phyloP scores from a whole-genome alignment of 2,329 filamentous ascomycete genomes.

The Monosporascus sp. region DNA sequence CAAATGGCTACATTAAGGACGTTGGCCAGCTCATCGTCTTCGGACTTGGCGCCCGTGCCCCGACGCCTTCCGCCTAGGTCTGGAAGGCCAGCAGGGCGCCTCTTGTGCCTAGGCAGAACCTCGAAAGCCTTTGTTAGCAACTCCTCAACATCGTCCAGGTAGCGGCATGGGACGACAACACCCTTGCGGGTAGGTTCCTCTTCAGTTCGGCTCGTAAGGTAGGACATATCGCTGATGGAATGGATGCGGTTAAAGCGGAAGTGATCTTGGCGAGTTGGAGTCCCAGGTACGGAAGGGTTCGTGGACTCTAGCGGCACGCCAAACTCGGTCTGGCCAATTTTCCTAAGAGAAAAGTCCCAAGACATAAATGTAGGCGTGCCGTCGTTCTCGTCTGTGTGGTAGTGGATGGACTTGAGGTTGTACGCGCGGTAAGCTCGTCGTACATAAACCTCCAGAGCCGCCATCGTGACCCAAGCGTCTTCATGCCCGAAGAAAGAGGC shows the following conservation, averaged over 20 bases:
- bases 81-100: conserved; percentile 54
- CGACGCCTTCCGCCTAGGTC: conserved; percentile 72
- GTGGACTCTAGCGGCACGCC: conserved; percentile 75
- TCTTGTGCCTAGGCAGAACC: conserved; percentile 66
- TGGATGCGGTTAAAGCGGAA: conserved; percentile 73
- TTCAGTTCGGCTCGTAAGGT: conserved; percentile 67
- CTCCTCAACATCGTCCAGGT: conserved; percentile 92
- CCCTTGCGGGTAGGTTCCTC: conserved; percentile 82
- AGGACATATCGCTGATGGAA: conserved; percentile 96
- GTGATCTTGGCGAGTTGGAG: conserved; percentile 51
- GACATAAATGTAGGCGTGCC: conserved; percentile 67
- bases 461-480: conserved; percentile 90
- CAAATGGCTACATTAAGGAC: conserved; percentile 90
- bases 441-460: conserved; percentile 92
- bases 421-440: conserved; percentile 97
- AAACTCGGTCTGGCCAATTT: conserved; percentile 87
- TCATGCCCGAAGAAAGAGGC: conserved; percentile 92
- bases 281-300: conserved; percentile 79
- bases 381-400: conserved; percentile 70
- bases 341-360: conserved; percentile 94
- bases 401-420: conserved; percentile 81
- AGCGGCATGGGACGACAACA: conserved; percentile 89
- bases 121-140: conserved; percentile 79
- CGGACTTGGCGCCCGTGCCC: conserved; percentile 47
- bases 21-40: conserved; percentile 77